Evolutionary conservation across 1,284 basidiomycete genomes (phyloP).

Genomic region (Ustanciosporium gigantosporum): DNA sequence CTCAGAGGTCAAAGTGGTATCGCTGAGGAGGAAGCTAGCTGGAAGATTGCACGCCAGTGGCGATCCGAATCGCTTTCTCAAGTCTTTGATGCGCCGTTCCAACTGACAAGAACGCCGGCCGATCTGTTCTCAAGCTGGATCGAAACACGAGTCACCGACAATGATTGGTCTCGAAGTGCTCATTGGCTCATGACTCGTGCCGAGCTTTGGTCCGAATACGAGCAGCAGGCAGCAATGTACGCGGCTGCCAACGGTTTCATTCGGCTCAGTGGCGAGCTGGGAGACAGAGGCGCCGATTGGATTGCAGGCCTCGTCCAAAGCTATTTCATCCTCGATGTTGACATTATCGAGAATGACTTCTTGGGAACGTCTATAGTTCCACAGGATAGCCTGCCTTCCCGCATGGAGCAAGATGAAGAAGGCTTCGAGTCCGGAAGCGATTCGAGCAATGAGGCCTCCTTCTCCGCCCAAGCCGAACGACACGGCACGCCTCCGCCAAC

Average conservation of each 20-base stretch:
- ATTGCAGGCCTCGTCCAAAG: conserved; percentile 29
- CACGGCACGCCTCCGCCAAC: neutral
- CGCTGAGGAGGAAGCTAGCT: neutral
- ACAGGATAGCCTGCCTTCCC: neutral
- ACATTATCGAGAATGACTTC: conserved; percentile 19
- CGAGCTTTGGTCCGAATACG: conserved; percentile 27
- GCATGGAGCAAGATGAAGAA: conserved; percentile 1
- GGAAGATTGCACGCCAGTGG: conserved; percentile 9
- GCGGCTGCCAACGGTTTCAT: conserved; percentile 31
- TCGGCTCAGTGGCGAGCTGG: conserved; percentile 11
- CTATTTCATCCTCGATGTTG: conserved; percentile 30
- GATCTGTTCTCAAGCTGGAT: conserved; percentile 4
- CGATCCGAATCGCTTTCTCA: conserved; percentile 2
- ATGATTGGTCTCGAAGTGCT: conserved; percentile 15
- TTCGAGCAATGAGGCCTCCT: conserved; percentile 12
- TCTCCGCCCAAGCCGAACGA: conserved; percentile 4
- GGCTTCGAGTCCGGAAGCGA: conserved; percentile 16
- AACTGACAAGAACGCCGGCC: neutral
- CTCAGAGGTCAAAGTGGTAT: neutral
- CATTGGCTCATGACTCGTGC: conserved; percentile 1
- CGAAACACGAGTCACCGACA: neutral
- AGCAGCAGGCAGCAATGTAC: conserved; percentile 33
- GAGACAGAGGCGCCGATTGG: conserved; percentile 23
- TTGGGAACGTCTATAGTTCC: conserved; percentile 3
- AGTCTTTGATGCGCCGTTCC: neutral